These are phyloP conservation scores for Teunomyces funiuensis DNA, from an alignment of 805 yeast genomes.

Conservation along the genomic window DNA sequence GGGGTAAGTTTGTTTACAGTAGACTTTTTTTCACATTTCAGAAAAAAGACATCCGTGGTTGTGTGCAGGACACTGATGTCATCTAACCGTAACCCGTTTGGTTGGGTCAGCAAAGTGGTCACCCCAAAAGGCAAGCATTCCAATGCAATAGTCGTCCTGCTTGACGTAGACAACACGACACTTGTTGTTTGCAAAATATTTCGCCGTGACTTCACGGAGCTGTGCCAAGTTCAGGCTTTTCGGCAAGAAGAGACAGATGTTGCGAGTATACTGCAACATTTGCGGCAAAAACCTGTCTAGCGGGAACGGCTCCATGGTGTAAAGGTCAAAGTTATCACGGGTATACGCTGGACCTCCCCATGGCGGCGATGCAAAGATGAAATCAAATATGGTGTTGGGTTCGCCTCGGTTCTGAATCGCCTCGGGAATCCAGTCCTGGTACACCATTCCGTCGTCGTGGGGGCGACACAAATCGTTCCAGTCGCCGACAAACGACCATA, in stretches of 20 bases:
- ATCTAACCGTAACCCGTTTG: background rate
- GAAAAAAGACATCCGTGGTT: background rate
- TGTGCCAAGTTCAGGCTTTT: constrained; percentile 56
- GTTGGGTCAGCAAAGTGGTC: constrained; percentile 8
- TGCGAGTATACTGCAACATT: constrained; percentile 39
- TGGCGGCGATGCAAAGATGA: constrained; percentile 77
- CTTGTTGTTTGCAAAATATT: constrained; percentile 45
- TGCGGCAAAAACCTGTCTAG: constrained; percentile 46
- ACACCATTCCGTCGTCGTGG: constrained; percentile 14
- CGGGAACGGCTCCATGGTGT: constrained; percentile 45
- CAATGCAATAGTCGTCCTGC: constrained; percentile 47
- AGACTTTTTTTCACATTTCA: constrained; percentile 9
- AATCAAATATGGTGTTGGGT: constrained; percentile 39
- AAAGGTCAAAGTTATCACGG: constrained; percentile 44
- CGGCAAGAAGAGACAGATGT: constrained; percentile 65
- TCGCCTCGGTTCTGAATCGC: constrained; percentile 10
- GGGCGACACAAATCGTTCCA: constrained; percentile 39
- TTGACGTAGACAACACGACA: constrained; percentile 48
- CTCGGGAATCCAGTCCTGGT: constrained; percentile 34
- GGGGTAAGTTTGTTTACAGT: constrained; percentile 5
- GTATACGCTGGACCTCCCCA: constrained; percentile 81
- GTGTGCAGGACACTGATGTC: background rate
- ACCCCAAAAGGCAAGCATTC: constrained; percentile 64
- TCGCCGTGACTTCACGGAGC: constrained; percentile 45
- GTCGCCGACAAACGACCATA: constrained; percentile 51